Evolutionary conservation across 2,329 filamentous ascomycete species (phyloP).

Genomic region (Colletotrichum noveboracense): DNA sequence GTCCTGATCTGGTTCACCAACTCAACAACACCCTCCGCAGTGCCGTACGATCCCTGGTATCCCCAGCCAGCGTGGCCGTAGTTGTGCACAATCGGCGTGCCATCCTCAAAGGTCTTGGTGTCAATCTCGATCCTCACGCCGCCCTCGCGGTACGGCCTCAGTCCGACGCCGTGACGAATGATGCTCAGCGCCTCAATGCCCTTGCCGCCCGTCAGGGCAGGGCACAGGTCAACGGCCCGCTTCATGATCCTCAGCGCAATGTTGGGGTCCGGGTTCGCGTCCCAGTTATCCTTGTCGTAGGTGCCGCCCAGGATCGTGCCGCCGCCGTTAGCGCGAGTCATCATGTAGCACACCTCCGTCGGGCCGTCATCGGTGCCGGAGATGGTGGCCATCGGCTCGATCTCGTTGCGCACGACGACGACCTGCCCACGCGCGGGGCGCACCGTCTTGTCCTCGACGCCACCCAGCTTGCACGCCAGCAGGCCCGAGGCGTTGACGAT

Average conservation of each 20-base stretch:
- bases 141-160: slow-evolving; percentile 75
- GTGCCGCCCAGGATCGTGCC: slow-evolving; percentile 89
- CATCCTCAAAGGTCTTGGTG: slow-evolving; percentile 57
- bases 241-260: slow-evolving; percentile 86
- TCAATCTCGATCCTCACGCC: slow-evolving; percentile 81
- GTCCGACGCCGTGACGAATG: slow-evolving; percentile 80
- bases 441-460: slow-evolving; percentile 68
- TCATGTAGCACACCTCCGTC: slow-evolving; percentile 79
- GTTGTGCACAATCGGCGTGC: slow-evolving; percentile 75
- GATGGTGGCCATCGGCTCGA: slow-evolving; percentile 70
- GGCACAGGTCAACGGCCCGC: slow-evolving; percentile 69
- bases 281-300: slow-evolving; percentile 81
- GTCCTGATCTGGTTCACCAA: slow-evolving; percentile 67
- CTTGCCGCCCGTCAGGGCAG: slow-evolving; percentile 66
- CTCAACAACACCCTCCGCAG: slow-evolving; percentile 68
- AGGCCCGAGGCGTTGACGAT: slow-evolving; percentile 77
- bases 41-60: slow-evolving; percentile 74
- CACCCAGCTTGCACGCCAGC: slow-evolving; percentile 67
- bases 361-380: slow-evolving; percentile 77
- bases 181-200: slow-evolving; percentile 77
- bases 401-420: slow-evolving; percentile 81
- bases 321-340: slow-evolving; percentile 80
- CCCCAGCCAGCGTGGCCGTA: slow-evolving; percentile 84
- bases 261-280: slow-evolving; percentile 77
- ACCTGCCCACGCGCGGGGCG: slow-evolving; percentile 74